Base-by-base conservation (phyloP, 2,329 filamentous ascomycete genomes). In the Decorospora gaudefroyi region DNA sequence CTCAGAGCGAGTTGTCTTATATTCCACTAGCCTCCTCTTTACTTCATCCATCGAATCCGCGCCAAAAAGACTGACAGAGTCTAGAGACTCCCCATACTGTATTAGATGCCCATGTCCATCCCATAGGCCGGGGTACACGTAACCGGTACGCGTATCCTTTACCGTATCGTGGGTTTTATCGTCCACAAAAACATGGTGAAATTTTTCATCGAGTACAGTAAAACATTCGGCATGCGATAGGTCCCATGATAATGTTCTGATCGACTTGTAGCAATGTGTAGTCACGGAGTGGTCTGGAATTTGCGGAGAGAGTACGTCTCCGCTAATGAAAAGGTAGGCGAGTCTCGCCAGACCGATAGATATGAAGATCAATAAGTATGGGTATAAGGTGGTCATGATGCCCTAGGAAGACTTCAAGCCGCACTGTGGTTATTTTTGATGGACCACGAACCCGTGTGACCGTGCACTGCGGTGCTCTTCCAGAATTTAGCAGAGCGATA, bases 101-200 rank as follows among this genome's bases (percentile, higher is more conserved):
- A 84, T 63, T 33, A 88, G 69, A 61, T 88, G 85, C 0, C 83
- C 85, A 62, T 88, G 85, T 0, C 83, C 84, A 53, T 88, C 85
- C 80, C 84, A 87, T 1, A 88, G 72, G 0, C 85, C 85, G 0
- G 85, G 85, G 17, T 86, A 78, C 1, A 79, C 83, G 53, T 81
- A 76, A 0, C 82, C 83, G 4, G 67, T 53, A 11, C 58, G 59
- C 15, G 44, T 51, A 9, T 72, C 19, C 17, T 21, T 32, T 13
- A 15, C 23, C 9, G 19, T 11, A 19, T 31, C 15, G 23, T 29
- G 6, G 6, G 56, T 15, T 67, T 69, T 11, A 63, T 62, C 12
- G 64, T 59, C 10, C 62, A 55, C 15, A 64, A 57, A 0, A 62
- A 65, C 6, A 59, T 61, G 11, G 61, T 56, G 43, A 53, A 85